Evolutionary conservation across 805 yeast species (phyloP).

Genomic region (Wickerhamiella sergipiensis): DNA sequence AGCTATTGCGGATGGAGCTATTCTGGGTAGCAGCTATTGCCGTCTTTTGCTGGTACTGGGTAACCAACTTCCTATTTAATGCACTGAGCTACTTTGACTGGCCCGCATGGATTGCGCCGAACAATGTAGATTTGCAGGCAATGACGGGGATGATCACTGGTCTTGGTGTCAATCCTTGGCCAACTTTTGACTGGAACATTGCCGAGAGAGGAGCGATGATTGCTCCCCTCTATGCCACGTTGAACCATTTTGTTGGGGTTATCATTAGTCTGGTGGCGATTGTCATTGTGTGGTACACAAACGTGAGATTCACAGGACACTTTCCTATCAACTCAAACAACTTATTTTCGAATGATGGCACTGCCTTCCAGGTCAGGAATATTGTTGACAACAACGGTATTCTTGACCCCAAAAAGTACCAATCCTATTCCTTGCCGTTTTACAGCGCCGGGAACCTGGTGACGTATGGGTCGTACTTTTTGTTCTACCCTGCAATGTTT

Average conservation of each 20-base stretch:
- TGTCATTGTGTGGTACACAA: slow-evolving; percentile 30
- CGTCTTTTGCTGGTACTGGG: slow-evolving; percentile 44
- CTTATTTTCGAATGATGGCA: slow-evolving; percentile 31
- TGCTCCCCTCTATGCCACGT: slow-evolving; percentile 31
- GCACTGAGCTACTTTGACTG: slow-evolving; percentile 51
- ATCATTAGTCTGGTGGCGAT: slow-evolving; percentile 21
- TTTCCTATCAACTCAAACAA: slow-evolving; percentile 38
- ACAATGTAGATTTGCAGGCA: slow-evolving; percentile 33
- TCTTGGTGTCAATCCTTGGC: slow-evolving; percentile 39
- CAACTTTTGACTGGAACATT: slow-evolving; percentile 37
- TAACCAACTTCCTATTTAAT: slow-evolving; percentile 52
- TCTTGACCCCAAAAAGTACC: slow-evolving; percentile 35
- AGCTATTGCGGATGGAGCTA: slow-evolving; percentile 35
- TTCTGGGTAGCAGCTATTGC: slow-evolving; percentile 34
- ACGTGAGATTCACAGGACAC: slow-evolving; percentile 37
- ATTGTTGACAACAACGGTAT: slow-evolving; percentile 33
- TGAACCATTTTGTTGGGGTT: slow-evolving; percentile 25
- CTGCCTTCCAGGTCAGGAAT: slow-evolving; percentile 30
- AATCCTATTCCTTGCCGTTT: slow-evolving; percentile 49
- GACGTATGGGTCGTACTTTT: slow-evolving; percentile 42
- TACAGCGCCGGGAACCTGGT: slow-evolving; percentile 49
- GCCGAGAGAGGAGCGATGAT: slow-evolving; percentile 23
- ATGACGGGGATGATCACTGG: slow-evolving; percentile 38
- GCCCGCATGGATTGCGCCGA: slow-evolving; percentile 46
- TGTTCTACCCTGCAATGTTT: slow-evolving; percentile 42